Evolutionary conservation across 805 yeast species (phyloP).

Genomic region (Zygosaccharomyces bailii): DNA sequence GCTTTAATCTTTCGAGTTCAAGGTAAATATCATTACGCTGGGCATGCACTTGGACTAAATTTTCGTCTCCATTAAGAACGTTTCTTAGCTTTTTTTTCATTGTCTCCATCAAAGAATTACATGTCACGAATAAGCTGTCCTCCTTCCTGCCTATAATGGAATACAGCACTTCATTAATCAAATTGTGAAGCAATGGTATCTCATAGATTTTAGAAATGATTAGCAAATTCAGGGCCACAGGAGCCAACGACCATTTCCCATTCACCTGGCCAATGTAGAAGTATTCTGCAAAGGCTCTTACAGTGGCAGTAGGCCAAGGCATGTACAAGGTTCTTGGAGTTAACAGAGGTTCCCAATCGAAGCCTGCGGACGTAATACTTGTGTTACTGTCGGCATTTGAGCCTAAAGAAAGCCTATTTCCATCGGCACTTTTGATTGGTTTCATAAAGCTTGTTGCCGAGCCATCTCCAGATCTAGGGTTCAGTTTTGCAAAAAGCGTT

Average conservation of each 20-base stretch:
- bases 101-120: slow-evolving; percentile 25
- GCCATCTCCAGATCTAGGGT: slow-evolving; percentile 7
- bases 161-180: slow-evolving; percentile 64
- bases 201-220: slow-evolving; percentile 62
- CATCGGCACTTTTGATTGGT: slow-evolving; percentile 10
- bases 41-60: slow-evolving; percentile 23
- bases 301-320: slow-evolving; percentile 61
- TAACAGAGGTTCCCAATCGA: slow-evolving; percentile 53
- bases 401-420: slow-evolving; percentile 17
- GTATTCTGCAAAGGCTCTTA: slow-evolving; percentile 66
- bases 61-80: slow-evolving; percentile 27
- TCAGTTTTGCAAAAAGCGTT: slow-evolving; percentile 9
- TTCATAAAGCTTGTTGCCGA: slow-evolving; percentile 7
- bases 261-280: slow-evolving; percentile 79
- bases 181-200: slow-evolving; percentile 65
- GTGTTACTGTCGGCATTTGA: slow-evolving; percentile 19
- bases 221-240: slow-evolving; percentile 63
- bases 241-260: slow-evolving; percentile 66
- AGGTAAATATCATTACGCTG: slow-evolving; percentile 29
- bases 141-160: slow-evolving; percentile 70
- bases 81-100: slow-evolving; percentile 25
- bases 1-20: slow-evolving; percentile 50
- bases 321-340: slow-evolving; percentile 66
- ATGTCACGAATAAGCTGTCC: slow-evolving; percentile 38
- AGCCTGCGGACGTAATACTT: slow-evolving; percentile 15